A percentile compares a stretch with the other conserved stretches of the same genome.
Evolutionary conservation across 2,329 filamentous ascomycete genomes (phyloP).

Genomic region (Cadophora sp.): DNA sequence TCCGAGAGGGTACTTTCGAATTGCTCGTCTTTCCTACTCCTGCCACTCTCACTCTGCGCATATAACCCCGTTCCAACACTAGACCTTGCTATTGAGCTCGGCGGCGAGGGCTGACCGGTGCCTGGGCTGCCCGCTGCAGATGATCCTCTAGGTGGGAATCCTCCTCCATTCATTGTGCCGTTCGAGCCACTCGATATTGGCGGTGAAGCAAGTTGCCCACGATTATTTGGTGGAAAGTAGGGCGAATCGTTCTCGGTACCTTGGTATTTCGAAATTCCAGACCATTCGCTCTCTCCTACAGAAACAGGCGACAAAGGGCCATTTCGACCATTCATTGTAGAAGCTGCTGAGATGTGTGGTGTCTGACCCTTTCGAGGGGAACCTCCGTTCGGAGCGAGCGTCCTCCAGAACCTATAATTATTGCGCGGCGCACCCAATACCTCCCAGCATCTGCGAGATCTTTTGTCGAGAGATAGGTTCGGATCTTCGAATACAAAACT

Average conservation of each 20-base stretch:
- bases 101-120: slow-evolving; percentile 72
- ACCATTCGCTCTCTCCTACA: slow-evolving; percentile 83
- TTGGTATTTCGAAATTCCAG: slow-evolving; percentile 71
- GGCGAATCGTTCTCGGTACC: slow-evolving; percentile 52
- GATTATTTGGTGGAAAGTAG: slow-evolving; percentile 59
- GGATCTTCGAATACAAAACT: slow-evolving; percentile 21
- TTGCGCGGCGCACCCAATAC: slow-evolving; percentile 9
- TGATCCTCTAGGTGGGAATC: slow-evolving; percentile 56
- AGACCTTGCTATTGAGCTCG: slow-evolving; percentile 84
- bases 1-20: slow-evolving; percentile 71
- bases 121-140: slow-evolving; percentile 56
- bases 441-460: slow-evolving; percentile 1
- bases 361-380: slow-evolving; percentile 22
- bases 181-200: slow-evolving; percentile 70
- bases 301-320: slow-evolving; percentile 83
- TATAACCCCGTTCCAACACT: slow-evolving; percentile 80
- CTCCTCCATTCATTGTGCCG: slow-evolving; percentile 66
- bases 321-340: slow-evolving; percentile 73
- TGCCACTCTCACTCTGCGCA: slow-evolving; percentile 69
- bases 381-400: slow-evolving; percentile 13
- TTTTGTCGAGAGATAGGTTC: slow-evolving; percentile 19
- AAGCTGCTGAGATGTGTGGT: slow-evolving; percentile 31
- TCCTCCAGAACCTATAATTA: slow-evolving; percentile 27
- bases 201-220: slow-evolving; percentile 69
- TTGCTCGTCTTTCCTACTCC: slow-evolving; percentile 68